These are phyloP conservation scores for Collybiopsis confluens DNA, from an alignment of 768 basidiomycete genomes.

Conservation along the genomic window DNA sequence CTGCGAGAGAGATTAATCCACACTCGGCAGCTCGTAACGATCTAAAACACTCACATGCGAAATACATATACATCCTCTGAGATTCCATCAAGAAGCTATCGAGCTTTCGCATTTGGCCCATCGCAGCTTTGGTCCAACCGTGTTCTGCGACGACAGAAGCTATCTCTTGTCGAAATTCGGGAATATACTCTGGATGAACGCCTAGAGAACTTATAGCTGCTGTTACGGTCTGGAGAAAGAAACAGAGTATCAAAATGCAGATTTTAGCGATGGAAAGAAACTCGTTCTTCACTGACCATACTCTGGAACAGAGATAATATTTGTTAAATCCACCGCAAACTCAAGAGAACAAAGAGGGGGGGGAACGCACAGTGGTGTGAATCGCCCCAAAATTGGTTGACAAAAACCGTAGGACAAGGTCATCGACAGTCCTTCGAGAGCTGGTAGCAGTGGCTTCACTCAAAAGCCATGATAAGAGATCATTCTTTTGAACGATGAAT, in stretches of 20 bases:
- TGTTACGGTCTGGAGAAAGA: constrained; percentile 10
- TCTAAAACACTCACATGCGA: neutral
- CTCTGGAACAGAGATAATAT: neutral
- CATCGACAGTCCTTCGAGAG: constrained; percentile 19
- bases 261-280: neutral
- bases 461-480: constrained; percentile 35
- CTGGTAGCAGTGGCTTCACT: constrained; percentile 23
- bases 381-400: constrained; percentile 32
- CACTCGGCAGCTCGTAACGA: too few species aligned
- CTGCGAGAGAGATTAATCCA: too few species aligned
- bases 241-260: neutral
- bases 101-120: constrained; percentile 27
- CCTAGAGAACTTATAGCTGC: constrained; percentile 16
- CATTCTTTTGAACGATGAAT: constrained; percentile 22
- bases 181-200: constrained; percentile 16
- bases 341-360: neutral
- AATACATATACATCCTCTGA: constrained; percentile 19
- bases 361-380: constrained; percentile 23
- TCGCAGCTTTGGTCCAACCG: constrained; percentile 29
- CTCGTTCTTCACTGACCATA: neutral
- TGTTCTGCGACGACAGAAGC: constrained; percentile 18
- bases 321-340: neutral
- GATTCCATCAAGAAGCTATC: constrained; percentile 35
- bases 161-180: constrained; percentile 21
- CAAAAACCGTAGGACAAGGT: constrained; percentile 27